Conservation (phyloP, 2,329 filamentous ascomycete genomes). For the Aspergillus fijiensis region DNA sequence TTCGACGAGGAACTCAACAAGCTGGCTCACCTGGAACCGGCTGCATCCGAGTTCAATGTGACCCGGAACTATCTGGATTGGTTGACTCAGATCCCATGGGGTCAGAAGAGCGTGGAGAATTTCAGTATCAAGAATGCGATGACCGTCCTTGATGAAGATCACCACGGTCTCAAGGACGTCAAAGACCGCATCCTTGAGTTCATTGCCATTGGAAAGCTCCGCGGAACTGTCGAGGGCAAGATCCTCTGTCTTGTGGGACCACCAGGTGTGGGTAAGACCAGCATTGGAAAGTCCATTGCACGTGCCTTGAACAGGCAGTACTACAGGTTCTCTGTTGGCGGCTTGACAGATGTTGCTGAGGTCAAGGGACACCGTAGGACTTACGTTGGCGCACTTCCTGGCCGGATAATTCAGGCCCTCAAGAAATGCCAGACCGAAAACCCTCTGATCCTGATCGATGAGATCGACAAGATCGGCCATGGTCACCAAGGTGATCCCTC, state of each 20-base stretch:
- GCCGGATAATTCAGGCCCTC: conserved; percentile 93
- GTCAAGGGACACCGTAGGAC: conserved; percentile 97
- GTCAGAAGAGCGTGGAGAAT: conserved; percentile 90
- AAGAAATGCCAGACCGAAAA: conserved; percentile 99
- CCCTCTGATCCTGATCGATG: conserved; percentile 91
- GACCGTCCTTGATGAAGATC: conserved; percentile 89
- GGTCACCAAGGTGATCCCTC: conserved; percentile 96
- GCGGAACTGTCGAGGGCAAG: conserved; percentile 96
- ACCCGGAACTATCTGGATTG: conserved; percentile 98
- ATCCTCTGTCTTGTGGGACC: conserved; percentile 97
- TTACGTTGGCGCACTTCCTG: conserved; percentile 92
- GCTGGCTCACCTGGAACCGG: conserved; percentile 88
- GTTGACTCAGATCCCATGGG: conserved; percentile 98
- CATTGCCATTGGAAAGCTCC: conserved; percentile 94
- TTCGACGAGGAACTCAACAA: conserved; percentile 99
- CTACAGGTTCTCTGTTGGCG: conserved; percentile 97
- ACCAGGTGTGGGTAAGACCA: conserved; percentile 96
- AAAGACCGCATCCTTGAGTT: conserved; percentile 98
- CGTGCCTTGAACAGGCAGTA: conserved; percentile 92
- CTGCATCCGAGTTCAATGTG: conserved; percentile 97
- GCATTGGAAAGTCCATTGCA: conserved; percentile 97
- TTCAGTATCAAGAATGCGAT: conserved; percentile 92
- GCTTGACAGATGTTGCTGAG: conserved; percentile 93
- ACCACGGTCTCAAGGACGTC: conserved; percentile 95
- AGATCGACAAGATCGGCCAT: conserved; percentile 96